These are phyloP conservation scores for Cercospora citrullina DNA, from an alignment of 2,329 filamentous ascomycete species.

Conservation along the genomic window DNA sequence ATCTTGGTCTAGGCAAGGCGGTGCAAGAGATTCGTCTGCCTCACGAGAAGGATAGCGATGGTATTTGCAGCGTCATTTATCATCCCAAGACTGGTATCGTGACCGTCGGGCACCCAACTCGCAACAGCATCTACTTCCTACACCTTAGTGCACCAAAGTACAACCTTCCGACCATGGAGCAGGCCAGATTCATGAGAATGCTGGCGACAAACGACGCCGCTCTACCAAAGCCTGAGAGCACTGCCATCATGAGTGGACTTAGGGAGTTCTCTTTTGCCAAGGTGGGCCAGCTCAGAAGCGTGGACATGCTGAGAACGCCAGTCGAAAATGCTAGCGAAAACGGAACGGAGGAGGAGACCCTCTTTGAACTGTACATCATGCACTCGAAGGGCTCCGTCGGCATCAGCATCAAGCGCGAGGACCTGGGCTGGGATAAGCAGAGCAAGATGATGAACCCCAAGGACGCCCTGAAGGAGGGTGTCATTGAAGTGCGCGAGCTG, in stretches of 20 bases:
- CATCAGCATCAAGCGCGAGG: constrained; percentile 78
- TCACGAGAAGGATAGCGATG: constrained; percentile 76
- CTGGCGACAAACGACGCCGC: constrained; percentile 70
- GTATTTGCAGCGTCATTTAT: constrained; percentile 96
- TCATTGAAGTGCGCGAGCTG: constrained; percentile 74
- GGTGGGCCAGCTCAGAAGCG: constrained; percentile 81
- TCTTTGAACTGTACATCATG: constrained; percentile 97
- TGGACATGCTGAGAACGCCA: constrained; percentile 79
- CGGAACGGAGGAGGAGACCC: constrained; percentile 63
- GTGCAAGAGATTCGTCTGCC: constrained; percentile 97
- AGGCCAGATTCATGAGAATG: constrained; percentile 82
- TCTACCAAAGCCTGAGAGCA: constrained; percentile 85
- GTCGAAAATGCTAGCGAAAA: constrained; percentile 53
- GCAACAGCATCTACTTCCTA: constrained; percentile 96
- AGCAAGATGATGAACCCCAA: constrained; percentile 81
- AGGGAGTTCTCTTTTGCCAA: constrained; percentile 90
- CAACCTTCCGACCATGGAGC: constrained; percentile 73
- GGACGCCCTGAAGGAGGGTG: constrained; percentile 71
- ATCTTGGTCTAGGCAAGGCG: constrained; percentile 89
- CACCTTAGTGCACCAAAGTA: constrained; percentile 94
- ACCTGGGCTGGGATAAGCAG: constrained; percentile 88
- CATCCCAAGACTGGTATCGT: constrained; percentile 91
- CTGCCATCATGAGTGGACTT: constrained; percentile 94
- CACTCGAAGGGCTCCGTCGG: constrained; percentile 97
- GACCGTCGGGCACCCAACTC: constrained; percentile 89